phyloP scores from a whole-genome alignment of 2,329 filamentous ascomycete species.

The Cladosporium austrohemisphaericum region DNA sequence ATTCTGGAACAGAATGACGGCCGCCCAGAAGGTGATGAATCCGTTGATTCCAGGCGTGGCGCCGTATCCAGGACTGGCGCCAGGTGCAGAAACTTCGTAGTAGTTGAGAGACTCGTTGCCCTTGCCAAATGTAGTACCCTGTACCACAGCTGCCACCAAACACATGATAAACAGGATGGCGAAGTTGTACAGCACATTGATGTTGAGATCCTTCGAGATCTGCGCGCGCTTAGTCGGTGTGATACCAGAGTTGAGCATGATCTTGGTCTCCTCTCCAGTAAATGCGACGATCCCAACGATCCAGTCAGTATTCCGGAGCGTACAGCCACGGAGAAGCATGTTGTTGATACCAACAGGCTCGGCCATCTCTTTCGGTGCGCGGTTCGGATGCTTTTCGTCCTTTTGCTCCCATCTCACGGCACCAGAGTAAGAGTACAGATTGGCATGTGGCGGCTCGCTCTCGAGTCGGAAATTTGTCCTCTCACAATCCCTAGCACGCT shows the following conservation, averaged over 20 bases:
- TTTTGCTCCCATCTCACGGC: slow-evolving; percentile 82
- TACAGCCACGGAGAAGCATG: slow-evolving; percentile 85
- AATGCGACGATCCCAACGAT: slow-evolving; percentile 87
- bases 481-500: slow-evolving; percentile 90
- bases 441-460: slow-evolving; percentile 86
- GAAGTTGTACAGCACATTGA: slow-evolving; percentile 97
- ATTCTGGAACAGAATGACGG: slow-evolving; percentile 93
- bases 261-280: slow-evolving; percentile 94
- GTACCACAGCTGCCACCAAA: slow-evolving; percentile 75
- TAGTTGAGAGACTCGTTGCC: slow-evolving; percentile 69
- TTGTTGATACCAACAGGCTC: slow-evolving; percentile 96
- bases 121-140: slow-evolving; percentile 77
- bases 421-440: slow-evolving; percentile 91
- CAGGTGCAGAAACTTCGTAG: slow-evolving; percentile 85
- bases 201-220: slow-evolving; percentile 90
- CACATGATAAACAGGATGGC: slow-evolving; percentile 86
- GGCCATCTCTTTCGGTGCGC: slow-evolving; percentile 70
- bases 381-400: slow-evolving; percentile 59
- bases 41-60: slow-evolving; percentile 72
- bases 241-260: slow-evolving; percentile 96
- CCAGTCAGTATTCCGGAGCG: slow-evolving; percentile 94
- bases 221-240: slow-evolving; percentile 91
- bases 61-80: slow-evolving; percentile 44
- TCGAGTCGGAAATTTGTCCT: slow-evolving; percentile 81
- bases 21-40: slow-evolving; percentile 96